phyloP scores from a whole-genome alignment of 352 stramenopile genomes.

The Phytophthora capsici region DNA sequence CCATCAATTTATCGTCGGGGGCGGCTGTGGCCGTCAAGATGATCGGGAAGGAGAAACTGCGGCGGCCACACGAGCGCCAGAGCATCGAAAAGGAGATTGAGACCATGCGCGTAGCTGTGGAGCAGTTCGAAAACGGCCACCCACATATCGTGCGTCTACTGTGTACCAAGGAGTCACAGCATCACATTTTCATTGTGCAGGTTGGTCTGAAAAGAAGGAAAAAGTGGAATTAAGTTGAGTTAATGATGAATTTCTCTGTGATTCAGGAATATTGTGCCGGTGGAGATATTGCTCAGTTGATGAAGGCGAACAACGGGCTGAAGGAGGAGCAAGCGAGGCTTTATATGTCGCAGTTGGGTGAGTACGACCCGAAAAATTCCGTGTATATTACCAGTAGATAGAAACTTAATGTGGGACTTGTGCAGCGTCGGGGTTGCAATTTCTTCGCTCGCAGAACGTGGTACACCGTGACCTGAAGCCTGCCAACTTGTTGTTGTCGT shows the following conservation, averaged over 20 bases:
- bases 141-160: conserved; percentile 83
- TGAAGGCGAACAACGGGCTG: conserved; percentile 70
- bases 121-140: conserved; percentile 88
- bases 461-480: conserved; percentile 83
- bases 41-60: conserved; percentile 80
- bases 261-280: conserved; percentile 80
- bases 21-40: conserved; percentile 84
- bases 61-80: conserved; percentile 71
- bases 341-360: conserved; percentile 84
- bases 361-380: conserved; percentile 1
- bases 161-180: conserved; percentile 83
- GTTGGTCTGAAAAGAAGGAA: conserved; percentile 27
- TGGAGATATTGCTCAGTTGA: conserved; percentile 73
- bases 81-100: conserved; percentile 90
- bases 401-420: neutral
- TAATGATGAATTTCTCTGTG: conserved; percentile 1
- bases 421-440: conserved; percentile 73
- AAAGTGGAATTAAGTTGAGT: neutral
- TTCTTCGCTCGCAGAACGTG: conserved; percentile 77
- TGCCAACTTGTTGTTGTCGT: conserved; percentile 77
- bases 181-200: conserved; percentile 86
- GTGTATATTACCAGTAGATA: neutral
- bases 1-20: conserved; percentile 79
- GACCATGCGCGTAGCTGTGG: conserved; percentile 84
- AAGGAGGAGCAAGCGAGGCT: conserved; percentile 70